These are phyloP conservation scores for Vigna unguiculata DNA, from an alignment of 306 rosid species.

Conservation along the genomic window DNA sequence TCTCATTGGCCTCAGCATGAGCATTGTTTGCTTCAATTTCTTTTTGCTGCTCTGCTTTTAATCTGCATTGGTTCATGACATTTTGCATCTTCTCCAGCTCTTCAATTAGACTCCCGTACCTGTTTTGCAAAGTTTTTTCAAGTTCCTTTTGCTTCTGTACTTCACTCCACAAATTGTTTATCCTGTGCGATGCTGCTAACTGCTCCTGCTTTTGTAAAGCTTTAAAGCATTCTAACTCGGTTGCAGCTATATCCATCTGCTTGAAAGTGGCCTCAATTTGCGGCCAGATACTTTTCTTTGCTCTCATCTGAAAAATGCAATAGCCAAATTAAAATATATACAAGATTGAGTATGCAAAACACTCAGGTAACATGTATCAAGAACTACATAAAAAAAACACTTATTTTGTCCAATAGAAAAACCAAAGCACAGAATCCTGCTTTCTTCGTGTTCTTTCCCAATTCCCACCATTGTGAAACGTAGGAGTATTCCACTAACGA, in stretches of 20 bases:
- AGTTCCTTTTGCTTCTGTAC: slow-evolving; percentile 84
- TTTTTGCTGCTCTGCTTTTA: slow-evolving; percentile 46
- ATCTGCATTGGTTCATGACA: slow-evolving; percentile 52
- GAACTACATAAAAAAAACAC: no score
- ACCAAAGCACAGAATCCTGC: no score
- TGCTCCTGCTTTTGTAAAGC: slow-evolving; percentile 78
- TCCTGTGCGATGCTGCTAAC: slow-evolving; percentile 67
- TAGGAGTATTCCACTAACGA: neutral
- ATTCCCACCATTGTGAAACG: neutral
- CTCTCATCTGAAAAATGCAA: slow-evolving; percentile 62
- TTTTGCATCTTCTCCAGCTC: slow-evolving; percentile 62
- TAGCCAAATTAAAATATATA: slow-evolving; percentile 17
- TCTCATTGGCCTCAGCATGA: slow-evolving; percentile 47
- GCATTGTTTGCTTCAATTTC: slow-evolving; percentile 57
- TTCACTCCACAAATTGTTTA: slow-evolving; percentile 69
- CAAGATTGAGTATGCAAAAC: no score
- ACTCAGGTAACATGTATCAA: no score
- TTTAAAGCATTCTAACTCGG: slow-evolving; percentile 77
- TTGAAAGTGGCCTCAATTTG: slow-evolving; percentile 78
- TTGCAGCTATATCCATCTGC: slow-evolving; percentile 79
- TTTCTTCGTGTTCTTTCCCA: no score
- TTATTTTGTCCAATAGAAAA: no score
- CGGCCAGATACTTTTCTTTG: slow-evolving; percentile 71
- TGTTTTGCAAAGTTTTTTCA: slow-evolving; percentile 65
- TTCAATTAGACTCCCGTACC: slow-evolving; percentile 56